phyloP scores from a whole-genome alignment of 306 rosid species.

The Parietaria judaica region DNA sequence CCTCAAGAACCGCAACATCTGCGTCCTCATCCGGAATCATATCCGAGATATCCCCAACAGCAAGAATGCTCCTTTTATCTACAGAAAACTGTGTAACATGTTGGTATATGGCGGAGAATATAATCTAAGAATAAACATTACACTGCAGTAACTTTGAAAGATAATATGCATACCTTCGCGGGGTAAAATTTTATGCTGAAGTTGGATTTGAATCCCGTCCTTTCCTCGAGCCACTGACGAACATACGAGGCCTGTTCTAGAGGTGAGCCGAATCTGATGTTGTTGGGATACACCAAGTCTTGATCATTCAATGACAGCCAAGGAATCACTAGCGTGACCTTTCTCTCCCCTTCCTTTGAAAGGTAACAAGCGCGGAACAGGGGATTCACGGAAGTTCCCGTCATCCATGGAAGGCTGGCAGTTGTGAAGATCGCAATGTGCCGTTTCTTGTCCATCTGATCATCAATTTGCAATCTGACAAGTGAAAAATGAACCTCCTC shows the following conservation, averaged over 20 bases:
- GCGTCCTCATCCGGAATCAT: slow-evolving; percentile 67
- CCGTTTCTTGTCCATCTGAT: slow-evolving; percentile 53
- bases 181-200: slow-evolving; percentile 67
- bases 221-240: slow-evolving; percentile 70
- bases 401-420: slow-evolving; percentile 99
- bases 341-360: slow-evolving; percentile 49
- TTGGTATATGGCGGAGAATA: no score
- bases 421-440: slow-evolving; percentile 89
- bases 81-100: slow-evolving; percentile 47
- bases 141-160: no score
- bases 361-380: slow-evolving; percentile 91
- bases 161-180: slow-evolving; percentile 47
- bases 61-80: slow-evolving; percentile 92
- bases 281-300: slow-evolving; percentile 63
- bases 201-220: slow-evolving; percentile 50
- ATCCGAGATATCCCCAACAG: slow-evolving; percentile 90
- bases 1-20: slow-evolving; percentile 93
- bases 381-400: slow-evolving; percentile 96
- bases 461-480: slow-evolving; percentile 18
- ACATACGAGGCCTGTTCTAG: slow-evolving; percentile 64
- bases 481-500: background rate
- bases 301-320: slow-evolving; percentile 85
- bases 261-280: slow-evolving; percentile 54
- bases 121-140: no score
- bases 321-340: slow-evolving; percentile 73